Base-by-base conservation (phyloP, 345 rosid species). In the Dimocarpus longan region DNA sequence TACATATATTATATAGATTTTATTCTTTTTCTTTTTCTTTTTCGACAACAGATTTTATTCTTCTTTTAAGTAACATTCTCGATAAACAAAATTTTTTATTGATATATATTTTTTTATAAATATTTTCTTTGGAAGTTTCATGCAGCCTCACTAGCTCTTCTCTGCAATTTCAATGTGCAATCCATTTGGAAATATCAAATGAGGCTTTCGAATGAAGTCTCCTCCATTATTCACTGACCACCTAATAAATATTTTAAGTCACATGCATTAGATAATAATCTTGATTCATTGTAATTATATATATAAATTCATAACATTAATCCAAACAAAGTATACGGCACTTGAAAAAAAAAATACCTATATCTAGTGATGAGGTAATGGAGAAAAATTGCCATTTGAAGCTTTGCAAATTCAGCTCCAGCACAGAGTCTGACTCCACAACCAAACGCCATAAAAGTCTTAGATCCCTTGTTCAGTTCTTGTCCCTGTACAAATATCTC, bases 171-270 rank as follows among this genome's bases (percentile, higher is more conserved):
- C 4, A 11, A 80, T 24, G 54, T 80, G 82, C 16, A 80, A 42
- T 32, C 79, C 82, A 19, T 70, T 26, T 1, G 75, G 82, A 70
- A 74, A 75, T 37, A 48, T 26, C 0, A 80, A 46, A 12, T 75
- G 76, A 32, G 79, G 76, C 70, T n/a, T 68, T 68, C 76, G 44
- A 37, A 80, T 16, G 0, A 70, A 16, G 2, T 75, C 76, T 10
- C 76, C 80, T 15, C 76, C 71, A 48, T 80, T 75, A 8, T 40
- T 68, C 28, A 75, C 76, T 1, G 46, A 66, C 79, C 79, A 75
- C 44, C 82, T 80, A 70, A 72, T 32, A 32, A 32, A 32, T 2
- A 32, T 32, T 1, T 32, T 2, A 32, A 32, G 37, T 32, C 37
- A 32, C 37, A 32, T 32, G 37, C 37, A 32, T 32, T 0, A 32